Base-by-base conservation (phyloP, 176 grass and related monocot species). In the Cenchrus americanus region DNA sequence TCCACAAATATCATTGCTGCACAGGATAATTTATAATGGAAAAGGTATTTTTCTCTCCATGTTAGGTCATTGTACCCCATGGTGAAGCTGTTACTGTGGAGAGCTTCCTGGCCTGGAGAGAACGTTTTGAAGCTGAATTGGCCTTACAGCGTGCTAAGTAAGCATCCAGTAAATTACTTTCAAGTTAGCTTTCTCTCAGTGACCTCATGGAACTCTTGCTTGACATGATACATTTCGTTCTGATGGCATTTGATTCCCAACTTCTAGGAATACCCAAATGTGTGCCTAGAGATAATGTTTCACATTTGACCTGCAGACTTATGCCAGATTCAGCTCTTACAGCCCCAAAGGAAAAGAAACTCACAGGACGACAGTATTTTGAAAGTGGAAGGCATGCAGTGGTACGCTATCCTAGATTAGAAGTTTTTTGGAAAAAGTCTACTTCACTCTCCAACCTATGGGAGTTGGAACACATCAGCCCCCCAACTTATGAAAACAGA, bases 311-410 rank as follows among this genome's bases (percentile, higher is more conserved):
- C 32, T 90, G 80, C 87, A 99, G 96, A 84, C 83, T 99, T 77
- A 99, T 99, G 91, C 96, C 96, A 78, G 96, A 99, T 52, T 99
- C 96, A 61, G 93, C 91, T 85, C 91, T 99, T 84, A 86, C 93
- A 71, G 71, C 81, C 42, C 74, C 96, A 43, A 96, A 99, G 88
- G 96, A 99, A 83, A 99, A 99, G 89, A 96, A 83, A 67, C 85
- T 99, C 76, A 60, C 85, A 5, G 93, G 97, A 76, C 91, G 93
- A 54, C 93, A 99, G 46, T 99, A 92, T 78, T 96, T 96, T 76
- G 97, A 99, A 79, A 92, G 91, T 82, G 97, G 97, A 87, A 93
- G 93, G 84, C 97, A 94, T 85, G 22, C 86, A 48, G 62, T 76
- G 91, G 96, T 98, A 87, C 6, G 76, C 66, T 83, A 4, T 85